Evolutionary conservation across 163 green algal genomes (phyloP).

Genomic region (Picocystis sp.): DNA sequence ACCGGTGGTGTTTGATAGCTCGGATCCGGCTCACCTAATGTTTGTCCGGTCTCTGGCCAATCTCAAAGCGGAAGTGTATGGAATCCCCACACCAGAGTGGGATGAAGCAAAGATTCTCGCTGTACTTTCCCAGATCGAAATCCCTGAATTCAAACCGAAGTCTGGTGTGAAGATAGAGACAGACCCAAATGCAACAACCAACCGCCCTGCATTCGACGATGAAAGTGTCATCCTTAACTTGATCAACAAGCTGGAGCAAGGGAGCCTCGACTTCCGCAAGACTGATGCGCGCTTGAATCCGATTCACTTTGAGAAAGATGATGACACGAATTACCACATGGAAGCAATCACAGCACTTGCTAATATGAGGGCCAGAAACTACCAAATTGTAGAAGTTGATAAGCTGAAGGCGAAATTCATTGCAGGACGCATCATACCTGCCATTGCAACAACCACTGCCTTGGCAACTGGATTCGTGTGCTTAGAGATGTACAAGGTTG

Average conservation of each 20-base stretch:
- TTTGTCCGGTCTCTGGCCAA: constrained; percentile 39
- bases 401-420: constrained; percentile 97
- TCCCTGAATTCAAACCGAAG: constrained; percentile 64
- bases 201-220: constrained; percentile 30
- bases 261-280: neutral
- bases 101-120: constrained; percentile 30
- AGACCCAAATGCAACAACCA: constrained; percentile 69
- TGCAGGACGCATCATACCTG: constrained; percentile 91
- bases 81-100: constrained; percentile 58
- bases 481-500: constrained; percentile 78
- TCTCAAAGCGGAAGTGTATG: constrained; percentile 50
- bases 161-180: constrained; percentile 88
- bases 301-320: constrained; percentile 84
- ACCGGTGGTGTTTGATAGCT: constrained; percentile 51
- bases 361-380: constrained; percentile 97
- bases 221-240: constrained; percentile 56
- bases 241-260: constrained; percentile 34
- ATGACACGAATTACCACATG: constrained; percentile 98
- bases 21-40: constrained; percentile 43
- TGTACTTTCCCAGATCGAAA: constrained; percentile 20
- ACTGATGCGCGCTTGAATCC: constrained; percentile 40
- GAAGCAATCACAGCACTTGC: constrained; percentile 82
- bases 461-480: constrained; percentile 72
- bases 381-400: constrained; percentile 70
- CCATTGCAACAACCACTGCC: constrained; percentile 85